Evolutionary conservation across 192 early-diverging fungal genomes (phyloP).

Genomic region (Gorgonomyces haynaldii): DNA sequence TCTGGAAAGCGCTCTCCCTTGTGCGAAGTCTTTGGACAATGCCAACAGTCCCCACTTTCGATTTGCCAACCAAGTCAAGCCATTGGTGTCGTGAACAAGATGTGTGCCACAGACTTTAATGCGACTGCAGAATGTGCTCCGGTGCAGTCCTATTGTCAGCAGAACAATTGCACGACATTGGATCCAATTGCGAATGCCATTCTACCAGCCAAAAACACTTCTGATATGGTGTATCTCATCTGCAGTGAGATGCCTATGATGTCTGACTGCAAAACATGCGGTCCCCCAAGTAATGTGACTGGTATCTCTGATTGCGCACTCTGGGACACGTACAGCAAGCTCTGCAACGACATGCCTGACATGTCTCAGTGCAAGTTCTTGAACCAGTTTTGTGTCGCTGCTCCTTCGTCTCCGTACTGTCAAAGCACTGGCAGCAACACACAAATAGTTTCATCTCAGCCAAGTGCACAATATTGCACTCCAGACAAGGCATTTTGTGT

Average conservation of each 20-base stretch:
- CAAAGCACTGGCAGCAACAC: neutral
- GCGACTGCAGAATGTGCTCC: no score
- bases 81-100: no score
- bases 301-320: neutral
- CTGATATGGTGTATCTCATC: neutral
- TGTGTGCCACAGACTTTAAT: no score
- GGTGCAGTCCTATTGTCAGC: no score
- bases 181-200: neutral
- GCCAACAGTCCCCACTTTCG: no score
- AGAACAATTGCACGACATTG: no score
- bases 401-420: neutral
- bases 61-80: no score
- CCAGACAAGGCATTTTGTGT: neutral
- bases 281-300: neutral
- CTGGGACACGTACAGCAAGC: neutral
- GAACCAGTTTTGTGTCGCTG: neutral
- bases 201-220: neutral
- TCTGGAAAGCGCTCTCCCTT: no score
- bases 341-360: neutral
- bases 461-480: neutral
- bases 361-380: neutral
- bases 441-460: neutral
- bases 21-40: no score
- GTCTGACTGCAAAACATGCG: neutral
- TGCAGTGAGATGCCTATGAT: slow-evolving; percentile 1